Conservation (phyloP, 495 filamentous ascomycete species). For the Penicillium parvum region DNA sequence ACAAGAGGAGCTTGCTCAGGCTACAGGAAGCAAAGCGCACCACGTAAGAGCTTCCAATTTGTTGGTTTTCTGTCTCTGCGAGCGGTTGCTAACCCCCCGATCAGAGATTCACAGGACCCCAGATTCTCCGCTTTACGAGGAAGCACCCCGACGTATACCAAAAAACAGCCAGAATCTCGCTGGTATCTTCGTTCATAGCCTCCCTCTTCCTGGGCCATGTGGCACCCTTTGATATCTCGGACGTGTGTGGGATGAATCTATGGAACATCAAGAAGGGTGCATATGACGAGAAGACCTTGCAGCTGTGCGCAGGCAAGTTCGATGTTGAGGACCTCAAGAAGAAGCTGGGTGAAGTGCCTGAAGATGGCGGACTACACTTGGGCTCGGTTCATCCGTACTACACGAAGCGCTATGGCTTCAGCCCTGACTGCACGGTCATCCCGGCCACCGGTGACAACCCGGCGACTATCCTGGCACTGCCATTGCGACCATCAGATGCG, state of each 20-base stretch:
- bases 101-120: conserved; percentile 95
- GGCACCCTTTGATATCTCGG: conserved; percentile 87
- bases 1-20: conserved; percentile 62
- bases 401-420: conserved; percentile 71
- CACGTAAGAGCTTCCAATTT: conserved; percentile 57
- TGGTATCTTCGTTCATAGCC: conserved; percentile 92
- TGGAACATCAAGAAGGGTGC: conserved; percentile 76
- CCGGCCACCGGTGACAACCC: conserved; percentile 96
- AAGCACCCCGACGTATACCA: conserved; percentile 78
- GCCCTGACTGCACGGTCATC: conserved; percentile 64
- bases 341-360: conserved; percentile 76
- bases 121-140: conserved; percentile 81
- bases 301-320: conserved; percentile 67
- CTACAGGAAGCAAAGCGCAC: conserved; percentile 89
- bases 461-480: conserved; percentile 86
- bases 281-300: conserved; percentile 71
- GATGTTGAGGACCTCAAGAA: conserved; percentile 62
- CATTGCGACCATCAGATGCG: conserved; percentile 78
- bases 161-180: conserved; percentile 76
- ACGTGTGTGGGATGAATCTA: conserved; percentile 95
- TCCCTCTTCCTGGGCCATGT: conserved; percentile 83
- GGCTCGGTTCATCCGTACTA: conserved; percentile 75
- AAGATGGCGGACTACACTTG: conserved; percentile 74
- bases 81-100: conserved; percentile 19
- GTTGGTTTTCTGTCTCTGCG: neutral